These are phyloP conservation scores for Vigna radiata DNA, from an alignment of 306 rosid species.

Conservation along the genomic window DNA sequence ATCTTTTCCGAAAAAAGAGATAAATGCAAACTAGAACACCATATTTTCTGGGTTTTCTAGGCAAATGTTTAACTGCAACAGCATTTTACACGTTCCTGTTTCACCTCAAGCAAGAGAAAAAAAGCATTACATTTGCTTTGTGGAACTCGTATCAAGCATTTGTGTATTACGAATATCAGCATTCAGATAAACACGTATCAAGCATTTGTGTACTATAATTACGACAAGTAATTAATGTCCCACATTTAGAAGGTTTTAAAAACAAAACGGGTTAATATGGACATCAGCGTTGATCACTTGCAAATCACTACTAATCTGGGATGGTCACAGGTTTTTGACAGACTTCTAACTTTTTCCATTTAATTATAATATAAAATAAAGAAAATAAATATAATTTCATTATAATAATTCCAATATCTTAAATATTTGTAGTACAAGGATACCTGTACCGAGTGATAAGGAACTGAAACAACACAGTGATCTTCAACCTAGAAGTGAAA, in stretches of 20 bases:
- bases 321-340: no score
- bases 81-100: conserved; percentile 20
- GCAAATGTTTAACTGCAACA: not conserved
- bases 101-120: conserved; percentile 38
- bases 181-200: conserved; percentile 17
- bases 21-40: not conserved
- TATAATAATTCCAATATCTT: no score
- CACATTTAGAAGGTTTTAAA: no score
- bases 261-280: no score
- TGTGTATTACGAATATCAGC: not conserved
- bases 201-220: conserved; percentile 10
- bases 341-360: no score
- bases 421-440: not conserved
- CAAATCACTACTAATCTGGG: no score
- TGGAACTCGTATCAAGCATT: not conserved
- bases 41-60: conserved; percentile 1
- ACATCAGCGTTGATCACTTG: no score
- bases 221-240: no score
- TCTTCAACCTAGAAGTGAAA: conserved; percentile 82
- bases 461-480: conserved; percentile 79
- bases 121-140: conserved; percentile 18
- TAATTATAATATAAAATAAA: no score
- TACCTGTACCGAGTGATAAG: conserved; percentile 87
- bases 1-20: not conserved
- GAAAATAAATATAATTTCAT: no score